Evolutionary conservation across 2,329 filamentous ascomycete genomes (phyloP).

Genomic region (Escovopsis weberi): DNA sequence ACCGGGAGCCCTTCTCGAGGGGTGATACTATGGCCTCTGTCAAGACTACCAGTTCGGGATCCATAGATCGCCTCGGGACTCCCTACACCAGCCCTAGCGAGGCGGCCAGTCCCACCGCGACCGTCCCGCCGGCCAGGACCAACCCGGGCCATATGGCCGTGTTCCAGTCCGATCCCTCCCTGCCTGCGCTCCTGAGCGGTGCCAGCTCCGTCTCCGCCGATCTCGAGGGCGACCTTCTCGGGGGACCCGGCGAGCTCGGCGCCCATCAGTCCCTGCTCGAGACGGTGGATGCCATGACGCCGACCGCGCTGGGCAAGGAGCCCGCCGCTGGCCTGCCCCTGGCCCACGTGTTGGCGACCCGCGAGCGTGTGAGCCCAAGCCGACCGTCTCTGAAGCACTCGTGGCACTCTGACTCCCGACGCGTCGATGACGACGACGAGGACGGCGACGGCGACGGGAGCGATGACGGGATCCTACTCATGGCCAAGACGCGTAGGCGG

Average conservation of each 20-base stretch:
- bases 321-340: conserved; percentile 31
- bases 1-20: conserved; percentile 20
- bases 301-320: conserved; percentile 35
- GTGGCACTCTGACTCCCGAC: conserved; percentile 2
- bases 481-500: conserved; percentile 38
- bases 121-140: conserved; percentile 24
- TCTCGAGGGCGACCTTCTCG: conserved; percentile 44
- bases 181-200: conserved; percentile 48
- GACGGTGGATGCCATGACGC: conserved; percentile 39
- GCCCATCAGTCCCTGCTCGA: conserved; percentile 30
- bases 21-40: conserved; percentile 28
- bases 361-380: conserved; percentile 6
- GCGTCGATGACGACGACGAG: conserved; percentile 27
- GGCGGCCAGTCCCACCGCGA: conserved; percentile 32
- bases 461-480: conserved; percentile 39
- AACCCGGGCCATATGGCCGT: conserved; percentile 32
- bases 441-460: conserved; percentile 27
- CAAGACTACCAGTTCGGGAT: conserved; percentile 38
- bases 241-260: conserved; percentile 31
- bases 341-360: conserved; percentile 20
- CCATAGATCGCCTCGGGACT: conserved; percentile 32
- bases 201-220: conserved; percentile 51
- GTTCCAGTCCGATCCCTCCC: conserved; percentile 49
- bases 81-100: conserved; percentile 43
- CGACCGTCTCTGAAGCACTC: conserved; percentile 3